Evolutionary conservation across 495 filamentous ascomycete species (phyloP), one percentile per base, ranked within the genome.

Genomic region (Aspergillus conjunctus): DNA sequence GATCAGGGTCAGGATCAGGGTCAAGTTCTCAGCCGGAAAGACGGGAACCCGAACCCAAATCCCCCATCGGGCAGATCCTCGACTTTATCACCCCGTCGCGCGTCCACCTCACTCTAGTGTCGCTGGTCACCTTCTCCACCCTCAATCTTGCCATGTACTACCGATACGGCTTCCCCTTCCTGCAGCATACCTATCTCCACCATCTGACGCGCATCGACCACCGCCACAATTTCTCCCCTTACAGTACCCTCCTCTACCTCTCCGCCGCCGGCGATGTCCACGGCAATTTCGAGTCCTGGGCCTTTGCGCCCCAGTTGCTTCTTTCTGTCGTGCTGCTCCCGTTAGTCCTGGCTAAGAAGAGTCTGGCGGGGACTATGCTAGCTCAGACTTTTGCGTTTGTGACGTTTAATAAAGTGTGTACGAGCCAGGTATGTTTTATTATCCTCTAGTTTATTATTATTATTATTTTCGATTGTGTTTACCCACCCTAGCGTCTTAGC

Each of bases 301-400:
- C 94, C 3, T 98, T 98, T 66, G 51, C 96, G 17, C 95, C 93
- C 0, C 94, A 98, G 69, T 74, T 98, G 0, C 65, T 90, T 33
- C 81, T 98, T 26, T 90, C 87, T 0, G 87, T 89, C 2, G 65
- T 94, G 17, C 74, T 87, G 1, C 87, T 98, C 45, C 95, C 94
- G 3, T 70, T 94, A 0, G 80, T 83, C 4, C 73, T 94, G n/a
- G 91, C 91, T 8, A 96, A 93, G 73, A 89, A 85, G 68, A 86
- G 90, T 67, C 81, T 98, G 0, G 80, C 94, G 1, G 82, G 87
- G 1, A 83, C 92, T n/a, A 91, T 98, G 87, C 83, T 98, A n/a
- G 92, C 91, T n/a, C 94, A 98, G 75, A 98, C 95, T 0, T 97
- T 97, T 71, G 90, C 94, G 0, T 98, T 98, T 73, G 94, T 98